phyloP scores from a whole-genome alignment of 257 asterid genomes.

The Datura wrightii region DNA sequence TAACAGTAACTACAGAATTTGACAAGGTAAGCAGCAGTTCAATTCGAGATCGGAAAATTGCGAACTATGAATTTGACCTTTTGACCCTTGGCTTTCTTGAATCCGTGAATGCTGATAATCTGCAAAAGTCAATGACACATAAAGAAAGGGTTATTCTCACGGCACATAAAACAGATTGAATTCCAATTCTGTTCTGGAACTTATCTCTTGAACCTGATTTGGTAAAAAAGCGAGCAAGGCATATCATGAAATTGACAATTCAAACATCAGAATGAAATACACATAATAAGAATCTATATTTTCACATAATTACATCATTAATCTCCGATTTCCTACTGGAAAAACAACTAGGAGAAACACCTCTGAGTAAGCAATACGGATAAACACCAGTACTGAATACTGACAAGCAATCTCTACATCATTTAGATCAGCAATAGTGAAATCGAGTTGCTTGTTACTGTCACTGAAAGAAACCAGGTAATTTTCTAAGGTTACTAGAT shows the following conservation, averaged over 20 bases:
- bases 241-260: background rate
- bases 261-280: background rate
- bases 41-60: background rate
- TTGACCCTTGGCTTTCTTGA: slow-evolving; percentile 28
- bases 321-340: background rate
- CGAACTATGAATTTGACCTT: slow-evolving; percentile 33
- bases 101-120: slow-evolving; percentile 50
- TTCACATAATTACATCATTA: background rate
- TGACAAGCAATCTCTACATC: background rate
- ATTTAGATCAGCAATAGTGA: too few relatives aligned
- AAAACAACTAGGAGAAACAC: background rate
- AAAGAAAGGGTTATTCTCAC: background rate
- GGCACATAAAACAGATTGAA: slow-evolving; percentile 4
- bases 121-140: slow-evolving; percentile 3
- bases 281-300: background rate
- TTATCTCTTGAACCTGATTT: background rate
- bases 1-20: background rate
- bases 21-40: background rate
- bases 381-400: background rate
- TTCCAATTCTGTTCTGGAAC: background rate
- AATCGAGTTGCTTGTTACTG: too few relatives aligned
- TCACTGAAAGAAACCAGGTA: too few relatives aligned
- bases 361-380: background rate
- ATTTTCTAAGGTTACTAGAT: background rate
- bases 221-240: background rate